phyloP scores from a whole-genome alignment of 2,329 filamentous ascomycete genomes.

The Zymoseptoria pseudotritici region DNA sequence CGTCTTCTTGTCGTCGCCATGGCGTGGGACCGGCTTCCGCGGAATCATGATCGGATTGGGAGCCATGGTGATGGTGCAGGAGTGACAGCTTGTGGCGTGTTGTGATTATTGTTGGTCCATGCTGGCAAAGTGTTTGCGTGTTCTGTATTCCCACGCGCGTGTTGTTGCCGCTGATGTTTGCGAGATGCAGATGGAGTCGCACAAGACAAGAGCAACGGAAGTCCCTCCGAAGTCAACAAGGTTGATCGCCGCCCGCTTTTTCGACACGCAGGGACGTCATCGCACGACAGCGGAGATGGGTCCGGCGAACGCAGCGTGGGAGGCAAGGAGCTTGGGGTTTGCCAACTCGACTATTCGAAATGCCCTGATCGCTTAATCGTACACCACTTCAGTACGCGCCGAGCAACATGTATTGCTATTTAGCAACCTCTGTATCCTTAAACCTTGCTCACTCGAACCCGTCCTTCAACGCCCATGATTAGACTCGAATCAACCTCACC shows the following conservation, averaged over 20 bases:
- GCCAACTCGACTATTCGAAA: too few relatives aligned
- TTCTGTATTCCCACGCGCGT: not conserved
- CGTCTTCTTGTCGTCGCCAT: not conserved
- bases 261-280: not conserved
- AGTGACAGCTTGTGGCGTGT: not conserved
- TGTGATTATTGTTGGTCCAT: not conserved
- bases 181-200: not conserved
- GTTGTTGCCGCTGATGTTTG: not conserved
- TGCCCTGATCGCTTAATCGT: too few relatives aligned
- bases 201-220: not conserved
- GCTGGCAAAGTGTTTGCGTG: not conserved
- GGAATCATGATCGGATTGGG: constrained; percentile 14
- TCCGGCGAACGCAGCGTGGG: not conserved
- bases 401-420: too few relatives aligned
- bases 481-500: too few relatives aligned
- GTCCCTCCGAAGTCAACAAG: not conserved
- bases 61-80: constrained; percentile 8
- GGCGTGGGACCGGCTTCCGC: constrained; percentile 11
- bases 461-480: too few relatives aligned
- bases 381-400: too few relatives aligned
- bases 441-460: too few relatives aligned
- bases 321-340: not conserved
- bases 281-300: not conserved
- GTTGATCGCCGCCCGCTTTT: not conserved
- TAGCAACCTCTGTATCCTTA: too few relatives aligned